These are phyloP conservation scores for Mortierella sp. DNA, from an alignment of 371 early-diverging fungal genomes.

Conservation along the genomic window DNA sequence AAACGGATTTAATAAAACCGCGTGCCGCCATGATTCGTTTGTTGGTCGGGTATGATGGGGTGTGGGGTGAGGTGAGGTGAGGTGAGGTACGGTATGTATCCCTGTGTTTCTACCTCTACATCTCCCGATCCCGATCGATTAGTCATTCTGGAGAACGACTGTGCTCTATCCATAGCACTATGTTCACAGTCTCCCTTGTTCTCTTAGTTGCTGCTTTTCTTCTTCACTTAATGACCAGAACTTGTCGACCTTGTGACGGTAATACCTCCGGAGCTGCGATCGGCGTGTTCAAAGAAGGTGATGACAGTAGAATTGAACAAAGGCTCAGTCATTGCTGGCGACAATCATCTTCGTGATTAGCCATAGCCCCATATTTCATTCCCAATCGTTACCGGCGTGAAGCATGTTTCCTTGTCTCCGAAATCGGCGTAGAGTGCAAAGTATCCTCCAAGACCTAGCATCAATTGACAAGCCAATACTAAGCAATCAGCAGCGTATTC, in stretches of 20 bases:
- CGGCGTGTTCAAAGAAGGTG: neutral
- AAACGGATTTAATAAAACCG: conserved; percentile 1
- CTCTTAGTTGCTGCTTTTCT: conserved; percentile 52
- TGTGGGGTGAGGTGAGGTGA: no score
- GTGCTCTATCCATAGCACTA: no score
- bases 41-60: no score
- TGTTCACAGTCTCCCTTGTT: conserved; percentile 53
- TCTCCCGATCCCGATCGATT: no score
- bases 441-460: conserved; percentile 41
- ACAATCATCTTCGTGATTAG: no score
- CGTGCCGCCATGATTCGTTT: no score
- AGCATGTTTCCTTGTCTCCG: conserved; percentile 51
- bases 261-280: conserved; percentile 29
- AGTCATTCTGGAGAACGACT: no score
- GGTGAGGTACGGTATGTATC: no score
- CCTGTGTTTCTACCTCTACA: no score
- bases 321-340: no score
- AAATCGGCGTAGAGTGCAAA: conserved; percentile 50
- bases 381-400: conserved; percentile 34
- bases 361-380: no score
- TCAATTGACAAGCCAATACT: neutral
- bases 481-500: neutral
- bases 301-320: neutral
- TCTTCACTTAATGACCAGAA: conserved; percentile 55
- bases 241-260: conserved; percentile 37